Base-by-base conservation (phyloP, 2,329 filamentous ascomycete species). In the Westerdykella ornata region DNA sequence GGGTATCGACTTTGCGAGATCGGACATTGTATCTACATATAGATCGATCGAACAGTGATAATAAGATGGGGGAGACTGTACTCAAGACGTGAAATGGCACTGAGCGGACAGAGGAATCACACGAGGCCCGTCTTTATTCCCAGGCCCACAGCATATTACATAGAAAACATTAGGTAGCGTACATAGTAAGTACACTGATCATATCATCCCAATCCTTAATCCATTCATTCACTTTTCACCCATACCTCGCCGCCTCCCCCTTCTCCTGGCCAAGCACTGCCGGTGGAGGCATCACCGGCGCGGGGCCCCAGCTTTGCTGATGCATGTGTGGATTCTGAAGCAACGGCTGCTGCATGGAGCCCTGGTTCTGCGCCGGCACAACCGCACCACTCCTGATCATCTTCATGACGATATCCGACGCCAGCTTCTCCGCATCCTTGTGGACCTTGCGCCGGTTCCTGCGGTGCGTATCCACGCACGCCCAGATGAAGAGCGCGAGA, bases 401-500 rank as follows among this genome's bases (percentile, higher is more conserved):
- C 3, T 53, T 62, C 51, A 59, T 55, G 17, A 65, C 56, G 15
- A 65, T 65, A 2, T 53, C 49, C 1, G 57, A 56, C 1, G 60
- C 62, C 14, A 62, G 15, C 32, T 57, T 57, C 47, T 65, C 60
- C 1, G 60, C 60, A 11, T 62, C 59, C 18, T 53, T 62, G 42
- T 46, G 49, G 0, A 53, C 47, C 13, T 49, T 54, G n/a, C 39
- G 35, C n/a, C 38, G 46, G 9, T 57, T 59, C 18, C 58, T 38
- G 4, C 40, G 42, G 34, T 60, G 44, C 13, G 59, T 62, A 35
- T 68, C 64, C 6, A 66, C 56, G 26, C 65, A 68, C 1, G 64
- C 65, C 61, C 63, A 66, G 9, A 66, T 46, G 43, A 68, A 67
- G 3, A 67, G 51, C 1, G 46, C 46, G 37, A 68, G 55, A 37